Conservation (phyloP, 2,329 filamentous ascomycete species). For the Fusarium sp. region DNA sequence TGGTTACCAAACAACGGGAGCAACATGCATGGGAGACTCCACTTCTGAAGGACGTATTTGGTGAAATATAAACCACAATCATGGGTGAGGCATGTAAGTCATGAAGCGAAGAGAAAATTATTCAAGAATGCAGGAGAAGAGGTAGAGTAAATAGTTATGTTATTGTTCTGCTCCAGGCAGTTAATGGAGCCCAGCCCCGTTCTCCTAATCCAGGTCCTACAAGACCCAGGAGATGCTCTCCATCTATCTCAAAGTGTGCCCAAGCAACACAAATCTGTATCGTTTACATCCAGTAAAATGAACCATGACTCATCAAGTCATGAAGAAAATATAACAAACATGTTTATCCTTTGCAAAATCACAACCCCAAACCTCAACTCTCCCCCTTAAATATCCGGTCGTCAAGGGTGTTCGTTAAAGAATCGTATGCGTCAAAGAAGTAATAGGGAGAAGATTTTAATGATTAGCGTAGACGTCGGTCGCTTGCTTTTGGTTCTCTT, state of each 20-base stretch:
- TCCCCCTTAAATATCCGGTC: constrained; percentile 21
- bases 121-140: not conserved
- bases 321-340: constrained; percentile 18
- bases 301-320: constrained; percentile 21
- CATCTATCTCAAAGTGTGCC: constrained; percentile 23
- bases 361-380: constrained; percentile 4
- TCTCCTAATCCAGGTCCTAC: not conserved
- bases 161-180: constrained; percentile 41
- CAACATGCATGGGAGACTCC: constrained; percentile 31
- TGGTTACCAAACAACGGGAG: constrained; percentile 25
- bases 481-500: constrained; percentile 10
- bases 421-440: constrained; percentile 35
- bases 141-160: constrained; percentile 1
- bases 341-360: constrained; percentile 19
- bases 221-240: constrained; percentile 17
- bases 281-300: constrained; percentile 17
- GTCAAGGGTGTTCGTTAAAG: constrained; percentile 33
- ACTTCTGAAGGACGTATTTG: constrained; percentile 14
- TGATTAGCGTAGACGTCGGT: constrained; percentile 23
- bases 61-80: not conserved
- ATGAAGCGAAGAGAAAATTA: not conserved
- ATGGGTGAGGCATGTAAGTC: too few relatives aligned
- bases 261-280: constrained; percentile 18
- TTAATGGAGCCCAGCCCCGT: constrained; percentile 39
- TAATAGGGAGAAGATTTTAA: constrained; percentile 15